Evolutionary conservation across 805 yeast species (phyloP).

Genomic region (Myxozyma mucilagina): DNA sequence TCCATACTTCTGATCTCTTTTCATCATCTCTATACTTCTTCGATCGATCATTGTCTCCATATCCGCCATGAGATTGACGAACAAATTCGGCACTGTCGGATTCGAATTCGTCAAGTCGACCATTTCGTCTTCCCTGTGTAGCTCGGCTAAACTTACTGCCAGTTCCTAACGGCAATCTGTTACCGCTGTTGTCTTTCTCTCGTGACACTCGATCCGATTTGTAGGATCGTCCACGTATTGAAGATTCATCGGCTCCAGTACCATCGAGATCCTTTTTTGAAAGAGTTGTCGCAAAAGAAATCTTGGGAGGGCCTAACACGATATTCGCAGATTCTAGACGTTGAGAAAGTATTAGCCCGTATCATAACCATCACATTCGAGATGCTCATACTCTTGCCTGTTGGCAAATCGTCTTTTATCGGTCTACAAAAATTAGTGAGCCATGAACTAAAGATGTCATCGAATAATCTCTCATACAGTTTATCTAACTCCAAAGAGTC

Average conservation of each 20-base stretch:
- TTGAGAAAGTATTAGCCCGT: neutral
- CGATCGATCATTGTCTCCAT: slow-evolving; percentile 2
- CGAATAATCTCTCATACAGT: neutral
- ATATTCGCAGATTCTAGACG: slow-evolving; percentile 5
- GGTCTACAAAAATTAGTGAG: neutral
- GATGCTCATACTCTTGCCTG: neutral
- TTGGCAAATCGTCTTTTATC: neutral
- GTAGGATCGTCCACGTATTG: neutral
- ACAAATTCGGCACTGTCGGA: slow-evolving; percentile 4
- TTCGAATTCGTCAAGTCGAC: slow-evolving; percentile 6
- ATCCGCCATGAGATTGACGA: neutral
- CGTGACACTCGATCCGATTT: neutral
- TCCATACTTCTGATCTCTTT: neutral
- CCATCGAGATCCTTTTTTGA: slow-evolving; percentile 3
- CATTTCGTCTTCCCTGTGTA: neutral
- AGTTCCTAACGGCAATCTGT: neutral
- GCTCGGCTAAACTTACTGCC: neutral
- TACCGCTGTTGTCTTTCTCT: neutral
- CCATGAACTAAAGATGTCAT: neutral
- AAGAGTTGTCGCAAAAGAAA: slow-evolving; percentile 17
- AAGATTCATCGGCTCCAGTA: neutral
- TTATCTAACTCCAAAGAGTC: neutral
- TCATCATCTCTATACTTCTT: slow-evolving; percentile 10
- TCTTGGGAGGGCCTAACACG: slow-evolving; percentile 29
- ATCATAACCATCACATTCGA: no score